Evolutionary conservation across 2,329 filamentous ascomycete species (phyloP).

Genomic region (Ophiocordyceps australis): DNA sequence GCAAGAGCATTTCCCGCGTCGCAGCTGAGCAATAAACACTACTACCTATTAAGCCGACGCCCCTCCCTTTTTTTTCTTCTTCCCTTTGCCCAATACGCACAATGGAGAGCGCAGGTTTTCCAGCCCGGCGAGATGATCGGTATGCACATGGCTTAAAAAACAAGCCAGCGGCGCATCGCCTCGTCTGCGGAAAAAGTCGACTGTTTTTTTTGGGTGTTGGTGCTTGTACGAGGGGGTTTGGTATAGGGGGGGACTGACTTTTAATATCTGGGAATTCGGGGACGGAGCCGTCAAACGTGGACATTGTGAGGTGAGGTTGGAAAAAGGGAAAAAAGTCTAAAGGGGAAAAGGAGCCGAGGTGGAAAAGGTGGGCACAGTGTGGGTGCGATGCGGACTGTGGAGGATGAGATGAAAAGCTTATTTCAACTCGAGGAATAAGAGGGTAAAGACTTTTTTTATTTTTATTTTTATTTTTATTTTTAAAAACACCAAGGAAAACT

Average conservation of each 20-base stretch:
- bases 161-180: slow-evolving; percentile 47
- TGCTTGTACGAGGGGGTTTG: too few relatives aligned
- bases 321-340: neutral
- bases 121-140: slow-evolving; percentile 70
- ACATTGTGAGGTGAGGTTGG: slow-evolving; percentile 35
- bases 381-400: too few relatives aligned
- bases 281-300: slow-evolving; percentile 56
- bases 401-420: too few relatives aligned
- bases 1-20: slow-evolving; percentile 63
- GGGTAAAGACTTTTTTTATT: too few relatives aligned
- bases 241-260: slow-evolving; percentile 26
- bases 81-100: slow-evolving; percentile 13
- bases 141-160: slow-evolving; percentile 86
- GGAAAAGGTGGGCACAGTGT: too few relatives aligned
- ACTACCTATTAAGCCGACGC: too few relatives aligned
- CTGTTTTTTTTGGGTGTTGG: too few relatives aligned
- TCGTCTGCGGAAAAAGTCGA: slow-evolving; percentile 62
- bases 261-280: slow-evolving; percentile 65
- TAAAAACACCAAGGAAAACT: too few relatives aligned
- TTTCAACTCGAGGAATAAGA: too few relatives aligned
- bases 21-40: slow-evolving; percentile 76
- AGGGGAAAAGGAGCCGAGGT: too few relatives aligned
- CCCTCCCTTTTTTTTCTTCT: too few relatives aligned
- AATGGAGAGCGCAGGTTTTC: slow-evolving; percentile 64
- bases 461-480: too few relatives aligned